Base-by-base conservation (phyloP, 1,284 basidiomycete species). In the Sanghuangporus sanghuang region DNA sequence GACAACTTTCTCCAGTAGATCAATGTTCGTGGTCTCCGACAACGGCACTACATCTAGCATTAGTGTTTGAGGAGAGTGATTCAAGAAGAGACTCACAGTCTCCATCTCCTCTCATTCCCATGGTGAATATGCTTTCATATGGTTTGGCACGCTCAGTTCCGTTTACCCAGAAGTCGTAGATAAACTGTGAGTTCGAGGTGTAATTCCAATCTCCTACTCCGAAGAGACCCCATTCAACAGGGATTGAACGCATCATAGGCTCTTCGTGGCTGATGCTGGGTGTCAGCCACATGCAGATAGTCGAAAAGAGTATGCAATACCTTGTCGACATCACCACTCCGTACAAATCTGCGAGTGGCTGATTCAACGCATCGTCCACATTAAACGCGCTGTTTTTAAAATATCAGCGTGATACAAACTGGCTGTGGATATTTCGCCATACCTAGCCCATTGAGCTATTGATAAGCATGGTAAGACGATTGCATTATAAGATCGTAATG, bases 281-380 rank as follows among this genome's bases (percentile, higher is more conserved):
- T 53, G 18, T 49, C 54, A 39, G 57, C n/a, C 18, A 27, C 18
- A 3, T 39, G 61, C 4, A n/a, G 21, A 64, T 16, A 6, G 5
- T 36, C 18, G 39, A 49, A 35, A 11, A n/a, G 6, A 42, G 39
- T 46, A 46, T 12, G 67, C 70, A 18, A 46, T 7, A 78, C 81
- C 80, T 83, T 12, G 85, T 87, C 39, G 81, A 86, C 84, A 89
- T 90, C 27, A 86, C 86, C 56, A 90, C 79, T 21, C 88, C 89
- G 73, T 84, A 89, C 62, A 77, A 77, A 67, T 90, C 82, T 0
- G 89, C 89, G 7, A 86, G 74, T 32, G 77, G 77, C 69, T 87
- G 86, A 67, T 90, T 91, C 27, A 80, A 76, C 1, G 78, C 69
- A 65, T 90, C 89, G 66, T 91, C 89, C n/a, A 87, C 75, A 21